Evolutionary conservation across 2,329 filamentous ascomycete species (phyloP).

Genomic region (Waltergamsia citrina): DNA sequence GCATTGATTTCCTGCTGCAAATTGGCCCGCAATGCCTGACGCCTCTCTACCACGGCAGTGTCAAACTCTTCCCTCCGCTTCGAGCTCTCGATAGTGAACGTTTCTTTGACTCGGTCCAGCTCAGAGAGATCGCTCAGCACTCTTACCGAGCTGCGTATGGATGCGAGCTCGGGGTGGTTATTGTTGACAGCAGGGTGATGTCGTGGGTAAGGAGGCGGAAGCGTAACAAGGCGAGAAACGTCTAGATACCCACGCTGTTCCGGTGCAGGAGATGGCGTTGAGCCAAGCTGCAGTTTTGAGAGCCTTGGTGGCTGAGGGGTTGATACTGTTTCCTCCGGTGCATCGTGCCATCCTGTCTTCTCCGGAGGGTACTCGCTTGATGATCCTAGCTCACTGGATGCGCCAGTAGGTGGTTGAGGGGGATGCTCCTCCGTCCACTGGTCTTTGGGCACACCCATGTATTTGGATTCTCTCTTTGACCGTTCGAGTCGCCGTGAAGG

Average conservation of each 20-base stretch:
- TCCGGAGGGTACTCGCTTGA: slow-evolving; percentile 44
- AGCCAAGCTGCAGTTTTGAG: slow-evolving; percentile 27
- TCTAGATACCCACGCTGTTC: slow-evolving; percentile 56
- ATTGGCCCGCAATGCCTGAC: slow-evolving; percentile 59
- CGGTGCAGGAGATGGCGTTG: slow-evolving; percentile 33
- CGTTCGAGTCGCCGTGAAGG: slow-evolving; percentile 56
- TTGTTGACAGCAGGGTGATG: slow-evolving; percentile 96
- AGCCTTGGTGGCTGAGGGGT: slow-evolving; percentile 35
- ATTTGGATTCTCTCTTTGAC: slow-evolving; percentile 87
- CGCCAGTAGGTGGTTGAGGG: slow-evolving; percentile 20
- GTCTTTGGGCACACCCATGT: slow-evolving; percentile 85
- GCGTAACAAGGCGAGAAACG: slow-evolving; percentile 82
- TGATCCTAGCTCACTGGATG: slow-evolving; percentile 27
- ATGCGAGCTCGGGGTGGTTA: slow-evolving; percentile 79
- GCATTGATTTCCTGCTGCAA: slow-evolving; percentile 71
- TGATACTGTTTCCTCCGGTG: slow-evolving; percentile 20
- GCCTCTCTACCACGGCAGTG: slow-evolving; percentile 39
- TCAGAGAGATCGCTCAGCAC: slow-evolving; percentile 65
- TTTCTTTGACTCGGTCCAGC: slow-evolving; percentile 58
- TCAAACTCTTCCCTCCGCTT: slow-evolving; percentile 48
- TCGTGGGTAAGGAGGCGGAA: slow-evolving; percentile 88
- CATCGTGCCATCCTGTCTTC: slow-evolving; percentile 45
- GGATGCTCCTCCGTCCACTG: slow-evolving; percentile 52
- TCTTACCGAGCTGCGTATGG: slow-evolving; percentile 66
- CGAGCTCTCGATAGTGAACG: slow-evolving; percentile 44